A percentile compares a stretch with the other conserved stretches of the same genome.
phyloP scores from a whole-genome alignment of 1,284 basidiomycete species.

The Tranzscheliella williamsii region DNA sequence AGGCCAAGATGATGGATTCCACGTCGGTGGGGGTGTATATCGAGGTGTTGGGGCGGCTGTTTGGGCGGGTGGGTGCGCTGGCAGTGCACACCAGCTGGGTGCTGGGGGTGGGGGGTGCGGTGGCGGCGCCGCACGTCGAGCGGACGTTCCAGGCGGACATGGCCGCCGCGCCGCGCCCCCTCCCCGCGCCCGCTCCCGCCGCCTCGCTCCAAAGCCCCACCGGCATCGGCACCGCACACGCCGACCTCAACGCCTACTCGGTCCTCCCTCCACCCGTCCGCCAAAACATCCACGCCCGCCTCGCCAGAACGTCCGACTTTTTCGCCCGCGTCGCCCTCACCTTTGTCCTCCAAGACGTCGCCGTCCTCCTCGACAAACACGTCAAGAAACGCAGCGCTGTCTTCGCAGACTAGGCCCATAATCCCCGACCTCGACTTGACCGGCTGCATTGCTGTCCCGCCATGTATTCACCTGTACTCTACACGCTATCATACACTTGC shows the following conservation, averaged over 20 bases:
- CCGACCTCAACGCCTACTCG: slow-evolving; percentile 1
- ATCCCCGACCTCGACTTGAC: no score
- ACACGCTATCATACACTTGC: no score
- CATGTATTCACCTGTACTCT: no score
- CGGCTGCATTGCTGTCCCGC: no score
- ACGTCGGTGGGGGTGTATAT: background rate
- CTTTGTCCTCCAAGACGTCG: slow-evolving; percentile 77
- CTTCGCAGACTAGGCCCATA: slow-evolving; percentile 1
- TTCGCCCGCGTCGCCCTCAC: slow-evolving; percentile 85
- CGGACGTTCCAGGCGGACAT: background rate
- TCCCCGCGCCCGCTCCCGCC: no score
- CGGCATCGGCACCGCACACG: background rate
- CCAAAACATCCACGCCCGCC: slow-evolving; percentile 72
- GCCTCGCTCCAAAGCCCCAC: background rate
- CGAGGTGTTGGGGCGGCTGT: slow-evolving; percentile 71
- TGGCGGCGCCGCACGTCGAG: background rate
- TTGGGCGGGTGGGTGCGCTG: background rate
- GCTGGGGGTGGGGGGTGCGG: background rate
- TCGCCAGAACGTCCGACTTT: slow-evolving; percentile 83
- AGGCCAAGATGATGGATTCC: slow-evolving; percentile 65
- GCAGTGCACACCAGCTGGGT: background rate
- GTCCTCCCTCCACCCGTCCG: slow-evolving; percentile 66
- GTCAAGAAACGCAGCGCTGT: slow-evolving; percentile 52
- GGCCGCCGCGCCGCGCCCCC: no score
- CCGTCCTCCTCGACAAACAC: slow-evolving; percentile 80